Conservation (phyloP, 2,329 filamentous ascomycete species). For the Orbilia brochopaga region DNA sequence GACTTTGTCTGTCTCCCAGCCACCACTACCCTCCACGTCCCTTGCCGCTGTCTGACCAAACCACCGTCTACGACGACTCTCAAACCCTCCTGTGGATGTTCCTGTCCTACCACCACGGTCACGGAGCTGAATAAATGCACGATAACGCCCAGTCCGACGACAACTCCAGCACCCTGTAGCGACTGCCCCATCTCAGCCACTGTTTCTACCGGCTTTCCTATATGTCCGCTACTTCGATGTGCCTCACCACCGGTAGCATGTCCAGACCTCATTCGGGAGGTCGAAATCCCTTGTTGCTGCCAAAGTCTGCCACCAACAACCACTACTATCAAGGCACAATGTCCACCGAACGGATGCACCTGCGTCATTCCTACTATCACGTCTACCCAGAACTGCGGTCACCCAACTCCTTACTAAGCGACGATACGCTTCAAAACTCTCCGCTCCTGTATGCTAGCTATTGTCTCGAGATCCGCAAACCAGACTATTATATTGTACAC, state of each 20-base stretch:
- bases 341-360: conserved; percentile 36
- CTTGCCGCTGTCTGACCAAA: conserved; percentile 31
- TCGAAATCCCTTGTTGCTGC: conserved; percentile 36
- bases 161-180: conserved; percentile 16
- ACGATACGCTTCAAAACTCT: too few relatives aligned
- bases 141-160: conserved; percentile 7
- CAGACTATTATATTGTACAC: too few relatives aligned
- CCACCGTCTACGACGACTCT: conserved; percentile 36
- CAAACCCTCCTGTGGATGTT: conserved; percentile 18
- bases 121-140: conserved; percentile 13
- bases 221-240: conserved; percentile 24
- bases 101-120: conserved; percentile 21
- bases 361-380: conserved; percentile 43
- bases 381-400: conserved; percentile 11
- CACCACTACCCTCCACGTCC: conserved; percentile 18
- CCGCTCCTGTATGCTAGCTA: too few relatives aligned
- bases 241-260: conserved; percentile 17
- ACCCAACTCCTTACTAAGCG: conserved; percentile 9
- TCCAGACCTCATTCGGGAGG: conserved; percentile 21
- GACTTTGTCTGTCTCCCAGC: conserved; percentile 1
- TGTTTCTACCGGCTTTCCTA: conserved; percentile 25
- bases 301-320: conserved; percentile 23
- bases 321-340: conserved; percentile 27
- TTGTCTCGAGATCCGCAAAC: too few relatives aligned
- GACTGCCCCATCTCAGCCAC: conserved; percentile 30